These are phyloP conservation scores for Diaporthe citrichinensis DNA, from an alignment of 2,329 filamentous ascomycete species.

Conservation along the genomic window DNA sequence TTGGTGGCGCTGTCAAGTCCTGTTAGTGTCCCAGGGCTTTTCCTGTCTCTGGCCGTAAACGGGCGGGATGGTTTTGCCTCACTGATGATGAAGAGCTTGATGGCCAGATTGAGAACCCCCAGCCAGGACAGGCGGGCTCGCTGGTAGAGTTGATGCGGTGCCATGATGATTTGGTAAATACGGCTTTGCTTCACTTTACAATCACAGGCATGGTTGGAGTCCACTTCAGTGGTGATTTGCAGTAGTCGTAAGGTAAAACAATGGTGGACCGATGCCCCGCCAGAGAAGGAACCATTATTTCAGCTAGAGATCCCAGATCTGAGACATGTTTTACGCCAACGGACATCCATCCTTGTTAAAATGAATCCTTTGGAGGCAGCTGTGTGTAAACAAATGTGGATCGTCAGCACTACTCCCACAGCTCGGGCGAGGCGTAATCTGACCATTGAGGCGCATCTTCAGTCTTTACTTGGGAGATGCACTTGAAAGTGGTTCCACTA, in stretches of 20 bases:
- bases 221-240: background rate
- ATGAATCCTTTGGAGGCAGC: constrained; percentile 25
- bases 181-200: background rate
- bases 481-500: constrained; percentile 2
- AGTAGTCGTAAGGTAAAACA: background rate
- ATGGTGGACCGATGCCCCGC: no score
- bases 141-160: background rate
- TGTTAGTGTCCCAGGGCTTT: background rate
- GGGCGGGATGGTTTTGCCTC: background rate
- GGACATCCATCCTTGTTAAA: background rate
- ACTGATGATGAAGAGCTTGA: constrained; percentile 22
- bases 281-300: background rate
- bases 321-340: background rate
- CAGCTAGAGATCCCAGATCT: background rate
- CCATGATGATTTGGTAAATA: background rate
- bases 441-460: background rate
- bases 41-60: no score
- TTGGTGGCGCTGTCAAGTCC: background rate
- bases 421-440: constrained; percentile 5
- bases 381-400: background rate
- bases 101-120: background rate
- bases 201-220: background rate
- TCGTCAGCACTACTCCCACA: constrained; percentile 16
- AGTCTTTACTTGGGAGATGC: background rate
- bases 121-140: constrained; percentile 9